A percentile compares a stretch with the other conserved stretches of the same genome.
phyloP scores from a whole-genome alignment of 1,284 basidiomycete species.

The Bothia castanella region DNA sequence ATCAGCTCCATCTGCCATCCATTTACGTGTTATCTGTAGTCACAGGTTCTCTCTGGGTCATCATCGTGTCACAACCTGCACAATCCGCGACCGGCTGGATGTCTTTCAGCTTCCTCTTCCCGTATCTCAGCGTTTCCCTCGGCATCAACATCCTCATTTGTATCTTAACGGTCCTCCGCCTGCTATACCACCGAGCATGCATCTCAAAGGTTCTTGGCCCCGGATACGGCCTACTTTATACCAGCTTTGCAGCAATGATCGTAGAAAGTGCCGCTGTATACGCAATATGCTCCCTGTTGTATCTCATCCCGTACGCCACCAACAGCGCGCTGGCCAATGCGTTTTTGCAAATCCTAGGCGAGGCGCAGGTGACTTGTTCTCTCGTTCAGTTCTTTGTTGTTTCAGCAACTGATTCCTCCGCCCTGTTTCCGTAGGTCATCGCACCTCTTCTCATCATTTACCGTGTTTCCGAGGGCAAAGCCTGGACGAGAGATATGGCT shows the following conservation, averaged over 20 bases:
- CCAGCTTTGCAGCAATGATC: conserved; percentile 30
- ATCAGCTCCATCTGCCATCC: background rate
- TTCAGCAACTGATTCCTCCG: background rate
- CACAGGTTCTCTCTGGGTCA: conserved; percentile 29
- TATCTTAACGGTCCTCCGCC: conserved; percentile 28
- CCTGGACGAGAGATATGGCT: conserved; percentile 23
- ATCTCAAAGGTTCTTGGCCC: conserved; percentile 28
- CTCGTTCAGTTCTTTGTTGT: background rate
- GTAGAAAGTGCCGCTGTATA: conserved; percentile 32
- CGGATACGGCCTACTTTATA: conserved; percentile 27
- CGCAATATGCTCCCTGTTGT: conserved; percentile 28
- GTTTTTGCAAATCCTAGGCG: conserved; percentile 31
- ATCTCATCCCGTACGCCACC: conserved; percentile 25
- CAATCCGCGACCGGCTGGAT: conserved; percentile 25
- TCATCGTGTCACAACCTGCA: conserved; percentile 24
- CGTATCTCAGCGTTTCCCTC: conserved; percentile 32
- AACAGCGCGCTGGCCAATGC: conserved; percentile 26
- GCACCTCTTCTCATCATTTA: conserved; percentile 34
- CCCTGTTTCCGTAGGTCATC: conserved; percentile 20
- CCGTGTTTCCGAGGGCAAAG: conserved; percentile 33
- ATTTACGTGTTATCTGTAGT: conserved; percentile 11
- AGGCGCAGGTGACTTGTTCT: conserved; percentile 24
- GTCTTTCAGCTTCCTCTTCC: conserved; percentile 32
- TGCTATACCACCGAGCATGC: conserved; percentile 30
- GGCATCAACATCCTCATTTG: conserved; percentile 31